Evolutionary conservation across 2,329 filamentous ascomycete genomes (phyloP).

Genomic region (Piedraia hortae): DNA sequence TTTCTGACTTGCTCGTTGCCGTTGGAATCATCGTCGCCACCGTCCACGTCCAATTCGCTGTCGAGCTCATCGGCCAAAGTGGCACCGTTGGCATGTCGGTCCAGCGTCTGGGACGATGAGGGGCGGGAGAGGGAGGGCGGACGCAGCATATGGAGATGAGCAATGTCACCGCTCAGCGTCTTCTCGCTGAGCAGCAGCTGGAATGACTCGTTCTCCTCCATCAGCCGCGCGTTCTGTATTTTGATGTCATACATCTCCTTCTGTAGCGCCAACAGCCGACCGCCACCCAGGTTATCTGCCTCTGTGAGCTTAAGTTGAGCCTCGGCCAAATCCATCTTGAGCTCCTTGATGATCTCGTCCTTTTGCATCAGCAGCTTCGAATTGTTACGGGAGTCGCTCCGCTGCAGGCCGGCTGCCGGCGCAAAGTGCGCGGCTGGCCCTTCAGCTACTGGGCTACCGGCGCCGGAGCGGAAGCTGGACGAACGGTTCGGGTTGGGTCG

Average conservation of each 20-base stretch:
- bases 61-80: conserved; percentile 76
- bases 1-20: conserved; percentile 33
- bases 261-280: conserved; percentile 70
- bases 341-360: conserved; percentile 80
- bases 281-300: conserved; percentile 75
- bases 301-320: conserved; percentile 88
- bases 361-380: conserved; percentile 82
- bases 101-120: conserved; percentile 13
- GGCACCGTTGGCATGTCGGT: conserved; percentile 15
- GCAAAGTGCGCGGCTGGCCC: conserved; percentile 42
- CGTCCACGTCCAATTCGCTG: conserved; percentile 24
- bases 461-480: conserved; percentile 7
- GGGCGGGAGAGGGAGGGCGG: conserved; percentile 22
- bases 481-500: conserved; percentile 22
- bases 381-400: conserved; percentile 52
- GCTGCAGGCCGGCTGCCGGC: conserved; percentile 46
- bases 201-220: conserved; percentile 98
- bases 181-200: conserved; percentile 83
- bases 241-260: conserved; percentile 69
- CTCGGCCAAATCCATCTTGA: conserved; percentile 78
- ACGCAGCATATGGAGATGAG: conserved; percentile 1
- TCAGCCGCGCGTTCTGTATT: conserved; percentile 81
- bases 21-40: conserved; percentile 25
- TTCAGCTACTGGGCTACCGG: conserved; percentile 37
- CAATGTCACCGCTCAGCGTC: conserved; percentile 79